Evolutionary conservation across 139 green algal genomes (phyloP), one percentile per base, ranked within the genome.

Genomic region (Choricystis sp.): DNA sequence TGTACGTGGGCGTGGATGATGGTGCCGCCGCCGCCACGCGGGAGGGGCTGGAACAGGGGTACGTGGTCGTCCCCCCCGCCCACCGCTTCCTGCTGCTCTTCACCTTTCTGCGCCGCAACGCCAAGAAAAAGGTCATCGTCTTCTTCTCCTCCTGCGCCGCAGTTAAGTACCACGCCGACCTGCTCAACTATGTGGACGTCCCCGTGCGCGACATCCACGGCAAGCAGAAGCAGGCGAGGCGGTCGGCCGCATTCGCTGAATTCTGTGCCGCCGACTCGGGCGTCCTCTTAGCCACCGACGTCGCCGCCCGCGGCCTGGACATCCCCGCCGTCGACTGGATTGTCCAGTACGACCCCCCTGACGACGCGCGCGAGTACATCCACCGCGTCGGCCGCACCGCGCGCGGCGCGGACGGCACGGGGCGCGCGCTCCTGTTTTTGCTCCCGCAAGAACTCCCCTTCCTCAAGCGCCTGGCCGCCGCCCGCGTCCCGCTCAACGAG

Each of bases 101-200:
- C 83, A 98, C 92, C 19, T 99, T 99, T 74, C 78, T 99, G 31
- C 95, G 96, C 76, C 95, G 91, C 75, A 98, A 99, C 69, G 48
- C 82, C 61, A 89, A 85, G 66, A 98, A 98, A 74, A 99, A 99
- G 86, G 81, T 96, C 25, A 99, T 99, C 87, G 93, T 99, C 25
- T 99, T 99, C 78, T 99, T 98, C 76, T 90, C 76, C 26, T 87
- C 71, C 24, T 98, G 90, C 72, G 87, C 86, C 61, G 69, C 61
- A 1, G 92, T 97, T 60, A 97, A 99, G 83, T 98, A 89, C 74
- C 86, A 97, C 82, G 71, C 72, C 3, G 94, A 99, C 77, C 82
- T 99, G 60, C 81, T 99, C 52, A 99, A 99, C 76, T 99, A 96
- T 77, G 91, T 99, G 60, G 93, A 99, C 78, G 86, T 99, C 52